Evolutionary conservation across 2,329 filamentous ascomycete species (phyloP).

Genomic region (Fusarium temperatum): DNA sequence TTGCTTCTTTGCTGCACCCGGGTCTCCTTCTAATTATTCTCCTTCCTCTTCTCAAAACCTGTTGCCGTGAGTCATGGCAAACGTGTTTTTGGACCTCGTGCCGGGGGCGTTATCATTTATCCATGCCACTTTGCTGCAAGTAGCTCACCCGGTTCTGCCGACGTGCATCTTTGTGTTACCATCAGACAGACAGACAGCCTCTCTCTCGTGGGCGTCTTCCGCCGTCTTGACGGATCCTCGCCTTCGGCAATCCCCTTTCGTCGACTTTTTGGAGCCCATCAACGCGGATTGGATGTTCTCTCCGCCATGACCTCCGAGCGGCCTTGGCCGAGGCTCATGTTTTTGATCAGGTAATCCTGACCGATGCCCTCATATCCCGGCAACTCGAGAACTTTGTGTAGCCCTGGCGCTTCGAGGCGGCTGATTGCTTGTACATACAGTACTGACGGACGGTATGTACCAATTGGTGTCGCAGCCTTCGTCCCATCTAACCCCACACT

Average conservation of each 20-base stretch:
- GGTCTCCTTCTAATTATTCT: not conserved
- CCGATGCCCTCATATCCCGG: conserved; percentile 22
- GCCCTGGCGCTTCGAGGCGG: conserved; percentile 35
- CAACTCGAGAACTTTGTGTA: conserved; percentile 35
- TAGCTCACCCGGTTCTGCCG: conserved; percentile 31
- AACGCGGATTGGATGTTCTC: conserved; percentile 9
- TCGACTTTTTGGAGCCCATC: conserved; percentile 5
- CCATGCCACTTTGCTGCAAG: conserved; percentile 23
- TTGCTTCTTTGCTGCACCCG: not conserved
- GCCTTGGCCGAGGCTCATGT: conserved; percentile 23
- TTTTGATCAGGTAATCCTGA: conserved; percentile 34
- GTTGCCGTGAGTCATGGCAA: conserved; percentile 19
- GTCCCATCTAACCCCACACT: conserved; percentile 42
- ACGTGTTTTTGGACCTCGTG: conserved; percentile 5
- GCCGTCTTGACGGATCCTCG: conserved; percentile 26
- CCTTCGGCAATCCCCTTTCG: conserved; percentile 28
- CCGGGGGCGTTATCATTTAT: conserved; percentile 11
- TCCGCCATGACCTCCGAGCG: conserved; percentile 16
- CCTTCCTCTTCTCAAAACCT: not conserved
- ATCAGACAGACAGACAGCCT: conserved; percentile 32
- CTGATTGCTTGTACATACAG: conserved; percentile 39
- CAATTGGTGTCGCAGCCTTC: conserved; percentile 35
- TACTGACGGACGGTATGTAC: too few species aligned
- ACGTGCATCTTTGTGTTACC: conserved; percentile 39
- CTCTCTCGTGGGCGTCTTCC: conserved; percentile 20